phyloP scores from a whole-genome alignment of 495 filamentous ascomycete species.

The Immersiella caudata region DNA sequence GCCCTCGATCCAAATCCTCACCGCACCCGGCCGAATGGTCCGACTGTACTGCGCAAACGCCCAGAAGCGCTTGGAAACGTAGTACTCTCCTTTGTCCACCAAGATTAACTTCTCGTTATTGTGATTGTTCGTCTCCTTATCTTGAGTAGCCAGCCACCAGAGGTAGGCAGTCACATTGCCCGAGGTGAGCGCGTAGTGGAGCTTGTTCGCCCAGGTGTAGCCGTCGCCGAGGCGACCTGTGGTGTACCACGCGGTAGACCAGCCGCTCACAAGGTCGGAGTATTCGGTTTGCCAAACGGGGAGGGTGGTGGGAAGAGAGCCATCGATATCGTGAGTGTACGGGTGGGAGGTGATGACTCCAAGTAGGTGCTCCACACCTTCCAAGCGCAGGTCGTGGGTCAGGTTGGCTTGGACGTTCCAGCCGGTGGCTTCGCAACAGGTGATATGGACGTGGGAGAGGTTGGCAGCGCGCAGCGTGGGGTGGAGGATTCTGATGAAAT shows the following conservation, averaged over 20 bases:
- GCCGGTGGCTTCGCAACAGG: slow-evolving; percentile 57
- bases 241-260: slow-evolving; percentile 51
- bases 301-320: slow-evolving; percentile 43
- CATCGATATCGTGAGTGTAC: slow-evolving; percentile 45
- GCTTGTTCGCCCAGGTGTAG: slow-evolving; percentile 58
- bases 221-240: slow-evolving; percentile 53
- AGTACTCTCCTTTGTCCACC: slow-evolving; percentile 38
- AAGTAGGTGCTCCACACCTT: slow-evolving; percentile 47
- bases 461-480: slow-evolving; percentile 42
- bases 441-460: slow-evolving; percentile 41
- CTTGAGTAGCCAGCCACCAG: slow-evolving; percentile 53
- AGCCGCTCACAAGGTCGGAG: slow-evolving; percentile 23
- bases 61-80: slow-evolving; percentile 49
- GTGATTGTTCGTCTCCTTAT: slow-evolving; percentile 26
- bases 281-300: slow-evolving; percentile 57
- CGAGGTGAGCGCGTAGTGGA: slow-evolving; percentile 47
- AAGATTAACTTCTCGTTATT: slow-evolving; percentile 36
- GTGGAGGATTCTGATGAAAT: slow-evolving; percentile 52
- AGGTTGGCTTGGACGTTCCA: slow-evolving; percentile 48
- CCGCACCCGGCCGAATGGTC: slow-evolving; percentile 52
- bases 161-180: slow-evolving; percentile 53
- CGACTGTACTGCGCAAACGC: slow-evolving; percentile 54
- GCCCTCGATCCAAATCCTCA: slow-evolving; percentile 40
- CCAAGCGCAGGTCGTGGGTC: slow-evolving; percentile 43
- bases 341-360: slow-evolving; percentile 52